Evolutionary conservation across 2,329 filamentous ascomycete species (phyloP).

Genomic region (Hymenoscyphus occultus): DNA sequence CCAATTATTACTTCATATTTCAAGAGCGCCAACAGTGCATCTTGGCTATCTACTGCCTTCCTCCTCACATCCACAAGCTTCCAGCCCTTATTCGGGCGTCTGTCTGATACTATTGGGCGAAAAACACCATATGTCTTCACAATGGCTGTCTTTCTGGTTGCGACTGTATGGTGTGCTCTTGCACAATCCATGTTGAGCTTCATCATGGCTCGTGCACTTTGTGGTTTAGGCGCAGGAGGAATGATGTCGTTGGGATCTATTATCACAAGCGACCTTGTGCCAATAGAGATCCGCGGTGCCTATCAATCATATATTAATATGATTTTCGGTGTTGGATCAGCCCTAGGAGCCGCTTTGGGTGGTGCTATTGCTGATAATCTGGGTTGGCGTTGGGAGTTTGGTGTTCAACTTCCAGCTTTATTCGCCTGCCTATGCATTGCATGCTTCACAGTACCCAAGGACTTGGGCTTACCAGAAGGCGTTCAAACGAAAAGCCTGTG

Average conservation of each 20-base stretch:
- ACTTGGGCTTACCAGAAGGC: slow-evolving; percentile 48
- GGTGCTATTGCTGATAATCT: slow-evolving; percentile 67
- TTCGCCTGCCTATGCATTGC: slow-evolving; percentile 47
- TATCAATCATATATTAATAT: slow-evolving; percentile 73
- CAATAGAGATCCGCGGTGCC: slow-evolving; percentile 61
- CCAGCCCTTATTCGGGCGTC: slow-evolving; percentile 69
- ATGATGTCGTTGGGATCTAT: slow-evolving; percentile 67
- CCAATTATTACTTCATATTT: slow-evolving; percentile 82
- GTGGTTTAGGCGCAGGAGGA: slow-evolving; percentile 71
- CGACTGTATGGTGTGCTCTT: slow-evolving; percentile 67
- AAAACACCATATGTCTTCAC: slow-evolving; percentile 63
- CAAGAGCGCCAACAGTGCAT: slow-evolving; percentile 71
- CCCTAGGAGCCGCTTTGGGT: slow-evolving; percentile 65
- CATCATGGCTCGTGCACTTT: slow-evolving; percentile 67
- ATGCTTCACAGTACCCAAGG: slow-evolving; percentile 47
- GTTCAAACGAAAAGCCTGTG: slow-evolving; percentile 43
- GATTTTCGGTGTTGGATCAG: slow-evolving; percentile 56
- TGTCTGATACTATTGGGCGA: slow-evolving; percentile 72
- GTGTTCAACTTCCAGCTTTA: slow-evolving; percentile 55
- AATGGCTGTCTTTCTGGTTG: slow-evolving; percentile 59
- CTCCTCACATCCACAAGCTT: slow-evolving; percentile 73
- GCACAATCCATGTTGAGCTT: slow-evolving; percentile 67
- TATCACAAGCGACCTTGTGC: slow-evolving; percentile 70
- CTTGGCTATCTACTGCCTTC: slow-evolving; percentile 79
- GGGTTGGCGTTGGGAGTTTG: slow-evolving; percentile 73